Conservation (phyloP, 768 basidiomycete species). For the Amanita pallidorosea region DNA sequence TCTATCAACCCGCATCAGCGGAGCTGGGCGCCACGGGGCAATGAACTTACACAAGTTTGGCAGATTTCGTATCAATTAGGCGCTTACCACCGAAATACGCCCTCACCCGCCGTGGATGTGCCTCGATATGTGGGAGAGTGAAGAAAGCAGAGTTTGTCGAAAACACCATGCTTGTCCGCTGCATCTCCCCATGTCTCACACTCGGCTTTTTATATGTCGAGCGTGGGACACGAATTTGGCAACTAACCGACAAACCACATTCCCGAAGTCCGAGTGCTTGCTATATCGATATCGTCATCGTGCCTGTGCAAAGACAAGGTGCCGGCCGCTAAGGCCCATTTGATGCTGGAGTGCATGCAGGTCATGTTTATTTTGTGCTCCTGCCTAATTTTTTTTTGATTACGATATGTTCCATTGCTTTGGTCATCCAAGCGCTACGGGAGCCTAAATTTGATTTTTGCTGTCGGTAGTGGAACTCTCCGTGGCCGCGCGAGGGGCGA, state of each 20-base stretch:
- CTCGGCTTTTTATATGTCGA: background rate
- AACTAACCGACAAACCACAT: background rate
- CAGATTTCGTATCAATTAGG: conserved; percentile 43
- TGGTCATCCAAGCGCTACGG: no score
- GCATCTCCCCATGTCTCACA: background rate
- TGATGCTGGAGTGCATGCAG: no score
- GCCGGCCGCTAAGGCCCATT: no score
- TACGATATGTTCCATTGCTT: no score
- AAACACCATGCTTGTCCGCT: conserved; percentile 1
- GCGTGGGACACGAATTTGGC: background rate
- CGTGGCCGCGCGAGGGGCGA: no score
- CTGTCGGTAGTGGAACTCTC: no score
- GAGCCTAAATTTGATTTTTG: no score
- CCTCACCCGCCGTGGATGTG: conserved; percentile 38
- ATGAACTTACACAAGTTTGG: conserved; percentile 45
- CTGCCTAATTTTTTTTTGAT: no score
- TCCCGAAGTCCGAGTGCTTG: no score
- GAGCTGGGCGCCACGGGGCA: background rate
- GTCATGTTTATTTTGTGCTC: no score
- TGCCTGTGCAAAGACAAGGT: background rate
- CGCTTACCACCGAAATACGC: conserved; percentile 40
- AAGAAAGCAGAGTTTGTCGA: conserved; percentile 16
- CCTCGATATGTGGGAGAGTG: conserved; percentile 35
- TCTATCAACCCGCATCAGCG: conserved; percentile 13
- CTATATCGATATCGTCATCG: background rate